A percentile compares a stretch with the other conserved stretches of the same genome.
Evolutionary conservation across 2,329 filamentous ascomycete species (phyloP).

Genomic region (Ophiostoma ulmi): DNA sequence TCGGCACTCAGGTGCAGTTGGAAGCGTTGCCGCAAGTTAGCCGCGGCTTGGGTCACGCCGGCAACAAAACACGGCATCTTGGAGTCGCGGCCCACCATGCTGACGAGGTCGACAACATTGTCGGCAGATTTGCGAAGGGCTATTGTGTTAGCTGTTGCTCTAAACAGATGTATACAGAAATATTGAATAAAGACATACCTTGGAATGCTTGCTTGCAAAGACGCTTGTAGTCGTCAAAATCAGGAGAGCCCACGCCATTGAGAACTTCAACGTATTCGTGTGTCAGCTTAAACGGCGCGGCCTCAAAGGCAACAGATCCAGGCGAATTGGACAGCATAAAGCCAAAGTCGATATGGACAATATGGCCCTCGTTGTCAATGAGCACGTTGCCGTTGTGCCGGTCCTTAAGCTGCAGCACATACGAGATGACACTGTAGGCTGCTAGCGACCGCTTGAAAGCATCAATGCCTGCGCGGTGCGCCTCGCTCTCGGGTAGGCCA

Average conservation of each 20-base stretch:
- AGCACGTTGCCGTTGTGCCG: slow-evolving; percentile 82
- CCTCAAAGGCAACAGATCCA: slow-evolving; percentile 78
- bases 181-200: slow-evolving; percentile 42
- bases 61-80: slow-evolving; percentile 80
- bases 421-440: slow-evolving; percentile 80
- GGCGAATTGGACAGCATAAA: slow-evolving; percentile 88
- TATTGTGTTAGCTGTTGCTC: not conserved
- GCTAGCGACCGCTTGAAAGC: slow-evolving; percentile 78
- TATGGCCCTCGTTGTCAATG: slow-evolving; percentile 79
- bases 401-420: slow-evolving; percentile 78
- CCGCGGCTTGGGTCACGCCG: slow-evolving; percentile 66
- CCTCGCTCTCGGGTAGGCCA: slow-evolving; percentile 62
- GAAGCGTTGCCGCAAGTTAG: slow-evolving; percentile 66
- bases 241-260: slow-evolving; percentile 63
- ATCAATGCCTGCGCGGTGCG: slow-evolving; percentile 66
- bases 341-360: slow-evolving; percentile 84
- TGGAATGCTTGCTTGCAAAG: slow-evolving; percentile 81
- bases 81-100: slow-evolving; percentile 76
- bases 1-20: slow-evolving; percentile 78
- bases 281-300: slow-evolving; percentile 76
- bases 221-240: slow-evolving; percentile 70
- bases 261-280: slow-evolving; percentile 82
- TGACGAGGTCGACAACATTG: slow-evolving; percentile 73
- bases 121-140: slow-evolving; percentile 73
- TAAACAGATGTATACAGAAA: not conserved